These are phyloP conservation scores for Sporisorium sorghi DNA, from an alignment of 1,284 basidiomycete species.

Conservation along the genomic window DNA sequence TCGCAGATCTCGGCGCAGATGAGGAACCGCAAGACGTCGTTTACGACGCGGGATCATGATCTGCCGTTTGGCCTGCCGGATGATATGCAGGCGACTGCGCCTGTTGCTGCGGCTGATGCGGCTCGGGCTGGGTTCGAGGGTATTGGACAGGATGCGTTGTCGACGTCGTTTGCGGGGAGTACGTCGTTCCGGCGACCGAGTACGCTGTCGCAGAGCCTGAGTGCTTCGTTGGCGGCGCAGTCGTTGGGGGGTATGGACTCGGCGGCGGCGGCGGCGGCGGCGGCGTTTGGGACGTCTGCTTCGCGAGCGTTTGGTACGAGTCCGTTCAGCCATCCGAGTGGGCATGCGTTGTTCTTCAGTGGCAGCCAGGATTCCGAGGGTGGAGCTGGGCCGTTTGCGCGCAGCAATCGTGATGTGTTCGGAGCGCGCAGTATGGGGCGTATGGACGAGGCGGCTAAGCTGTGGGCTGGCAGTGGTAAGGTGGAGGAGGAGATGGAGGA, in stretches of 20 bases:
- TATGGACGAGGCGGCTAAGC: constrained; percentile 36
- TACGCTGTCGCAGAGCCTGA: constrained; percentile 36
- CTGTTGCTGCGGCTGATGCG: constrained; percentile 17
- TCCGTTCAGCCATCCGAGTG: constrained; percentile 66
- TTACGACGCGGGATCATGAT: constrained; percentile 80
- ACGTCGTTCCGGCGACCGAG: constrained; percentile 38
- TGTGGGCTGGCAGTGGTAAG: constrained; percentile 31
- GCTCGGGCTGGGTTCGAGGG: constrained; percentile 32
- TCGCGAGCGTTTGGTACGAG: constrained; percentile 62
- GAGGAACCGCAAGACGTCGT: constrained; percentile 70
- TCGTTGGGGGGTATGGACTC: constrained; percentile 36
- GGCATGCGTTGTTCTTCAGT: constrained; percentile 63
- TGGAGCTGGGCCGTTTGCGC: constrained; percentile 47
- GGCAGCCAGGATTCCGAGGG: constrained; percentile 57
- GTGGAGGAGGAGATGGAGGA: constrained; percentile 49
- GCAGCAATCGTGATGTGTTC: constrained; percentile 39
- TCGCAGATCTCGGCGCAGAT: constrained; percentile 19
- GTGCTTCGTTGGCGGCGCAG: constrained; percentile 34
- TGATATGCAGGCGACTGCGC: constrained; percentile 69
- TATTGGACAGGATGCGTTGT: constrained; percentile 10
- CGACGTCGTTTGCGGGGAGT: constrained; percentile 31
- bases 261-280: constrained; percentile 28
- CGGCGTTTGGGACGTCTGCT: constrained; percentile 42
- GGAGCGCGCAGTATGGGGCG: constrained; percentile 46
- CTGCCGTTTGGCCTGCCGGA: constrained; percentile 78